phyloP scores from a whole-genome alignment of 164 flowering plant genomes.

The Cinnamomum micranthum region DNA sequence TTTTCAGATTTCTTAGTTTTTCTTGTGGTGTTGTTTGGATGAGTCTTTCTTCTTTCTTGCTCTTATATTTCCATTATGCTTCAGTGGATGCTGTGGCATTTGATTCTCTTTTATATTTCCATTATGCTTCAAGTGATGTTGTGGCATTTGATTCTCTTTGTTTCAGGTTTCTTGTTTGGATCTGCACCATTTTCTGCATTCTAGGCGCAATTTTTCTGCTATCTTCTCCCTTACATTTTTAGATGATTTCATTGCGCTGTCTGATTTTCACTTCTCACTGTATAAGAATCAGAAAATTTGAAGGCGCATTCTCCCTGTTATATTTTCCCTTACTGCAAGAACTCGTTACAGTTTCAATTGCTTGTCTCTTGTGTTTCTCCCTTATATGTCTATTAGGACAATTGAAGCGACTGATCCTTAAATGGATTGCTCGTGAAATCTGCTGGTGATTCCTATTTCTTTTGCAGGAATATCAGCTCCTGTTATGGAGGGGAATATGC shows the following conservation, averaged over 20 bases:
- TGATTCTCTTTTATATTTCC: slow-evolving; percentile 11
- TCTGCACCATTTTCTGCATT: neutral
- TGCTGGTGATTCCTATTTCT: neutral
- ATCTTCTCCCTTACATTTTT: slow-evolving; percentile 12
- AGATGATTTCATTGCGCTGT: neutral
- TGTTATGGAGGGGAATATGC: slow-evolving; percentile 65
- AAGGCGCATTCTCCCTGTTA: too few species aligned
- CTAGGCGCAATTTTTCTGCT: neutral
- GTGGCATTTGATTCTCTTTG: slow-evolving; percentile 15
- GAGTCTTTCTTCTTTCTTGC: neutral
- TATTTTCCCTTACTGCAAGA: too few species aligned
- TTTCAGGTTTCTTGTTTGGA: neutral
- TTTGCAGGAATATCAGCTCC: slow-evolving; percentile 64
- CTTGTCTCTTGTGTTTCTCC: slow-evolving; percentile 1
- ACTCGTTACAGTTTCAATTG: neutral
- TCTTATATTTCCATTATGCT: neutral
- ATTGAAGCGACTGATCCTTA: neutral
- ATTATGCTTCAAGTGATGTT: neutral
- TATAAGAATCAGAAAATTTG: too few species aligned
- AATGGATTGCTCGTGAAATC: neutral
- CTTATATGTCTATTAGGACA: neutral
- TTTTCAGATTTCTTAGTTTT: neutral
- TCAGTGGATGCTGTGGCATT: neutral
- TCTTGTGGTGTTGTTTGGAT: neutral
- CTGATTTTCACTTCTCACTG: neutral